A percentile compares a stretch with the other conserved stretches of the same genome.
phyloP scores from a whole-genome alignment of 1,284 basidiomycete species.

The Malassezia equina region DNA sequence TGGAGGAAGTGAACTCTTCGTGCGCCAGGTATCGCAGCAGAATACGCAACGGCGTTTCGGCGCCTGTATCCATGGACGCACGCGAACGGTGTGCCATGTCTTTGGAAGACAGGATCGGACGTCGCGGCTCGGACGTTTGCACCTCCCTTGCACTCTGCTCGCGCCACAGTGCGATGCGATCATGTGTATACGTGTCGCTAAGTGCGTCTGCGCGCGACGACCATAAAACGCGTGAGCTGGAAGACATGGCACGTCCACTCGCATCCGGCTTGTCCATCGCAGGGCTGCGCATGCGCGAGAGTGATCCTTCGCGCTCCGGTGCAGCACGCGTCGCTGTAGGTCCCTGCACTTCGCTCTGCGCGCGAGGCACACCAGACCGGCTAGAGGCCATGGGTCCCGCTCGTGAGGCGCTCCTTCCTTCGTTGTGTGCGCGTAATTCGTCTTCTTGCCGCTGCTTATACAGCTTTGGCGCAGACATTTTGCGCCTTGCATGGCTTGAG shows the following conservation, averaged over 20 bases:
- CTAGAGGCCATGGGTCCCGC: neutral
- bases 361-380: neutral
- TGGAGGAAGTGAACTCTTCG: constrained; percentile 19
- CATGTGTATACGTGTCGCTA: constrained; percentile 2
- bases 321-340: neutral
- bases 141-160: constrained; percentile 2
- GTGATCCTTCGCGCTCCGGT: neutral
- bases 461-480: neutral
- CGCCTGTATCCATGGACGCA: neutral
- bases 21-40: constrained; percentile 33
- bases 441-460: neutral
- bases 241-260: constrained; percentile 1
- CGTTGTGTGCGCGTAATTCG: neutral
- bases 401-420: neutral
- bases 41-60: constrained; percentile 29
- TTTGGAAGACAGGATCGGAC: neutral
- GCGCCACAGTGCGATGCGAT: constrained; percentile 16
- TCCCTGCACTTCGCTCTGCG: neutral
- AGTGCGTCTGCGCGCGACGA: neutral
- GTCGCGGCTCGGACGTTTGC: neutral
- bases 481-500: neutral
- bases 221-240: constrained; percentile 9
- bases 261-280: neutral
- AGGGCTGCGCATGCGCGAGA: neutral
- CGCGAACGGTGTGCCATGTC: neutral